phyloP scores from a whole-genome alignment of 768 basidiomycete genomes.

The Hypholoma sublateritium region DNA sequence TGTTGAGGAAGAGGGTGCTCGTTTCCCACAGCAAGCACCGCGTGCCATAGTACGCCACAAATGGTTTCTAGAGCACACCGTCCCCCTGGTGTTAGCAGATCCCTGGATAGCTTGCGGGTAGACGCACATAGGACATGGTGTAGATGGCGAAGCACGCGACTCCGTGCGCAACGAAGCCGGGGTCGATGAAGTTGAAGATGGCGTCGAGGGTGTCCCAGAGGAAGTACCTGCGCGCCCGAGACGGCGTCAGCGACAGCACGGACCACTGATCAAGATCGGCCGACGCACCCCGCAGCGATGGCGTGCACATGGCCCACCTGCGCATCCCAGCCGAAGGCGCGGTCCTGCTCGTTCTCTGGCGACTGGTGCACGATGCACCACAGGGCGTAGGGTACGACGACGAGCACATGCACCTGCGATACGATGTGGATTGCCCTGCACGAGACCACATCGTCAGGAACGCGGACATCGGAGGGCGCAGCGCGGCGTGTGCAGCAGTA shows the following conservation, averaged over 20 bases:
- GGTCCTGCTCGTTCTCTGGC: slow-evolving; percentile 52
- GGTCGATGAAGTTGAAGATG: slow-evolving; percentile 61
- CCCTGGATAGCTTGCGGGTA: background rate
- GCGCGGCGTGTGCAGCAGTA: slow-evolving; percentile 6
- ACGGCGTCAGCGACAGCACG: slow-evolving; percentile 2
- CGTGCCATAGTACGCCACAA: slow-evolving; percentile 75
- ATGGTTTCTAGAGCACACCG: slow-evolving; percentile 59
- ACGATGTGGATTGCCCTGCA: slow-evolving; percentile 68
- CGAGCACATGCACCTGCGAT: slow-evolving; percentile 70
- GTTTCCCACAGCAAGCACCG: slow-evolving; percentile 85
- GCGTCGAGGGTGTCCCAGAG: slow-evolving; percentile 83
- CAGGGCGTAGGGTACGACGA: slow-evolving; percentile 65
- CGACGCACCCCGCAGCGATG: slow-evolving; percentile 67
- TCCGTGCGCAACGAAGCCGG: slow-evolving; percentile 82
- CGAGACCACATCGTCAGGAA: background rate
- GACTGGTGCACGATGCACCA: slow-evolving; percentile 43
- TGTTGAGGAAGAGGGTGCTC: slow-evolving; percentile 85
- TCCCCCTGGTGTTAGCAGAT: background rate
- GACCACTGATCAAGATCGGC: background rate
- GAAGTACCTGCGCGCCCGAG: slow-evolving; percentile 55
- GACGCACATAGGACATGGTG: slow-evolving; percentile 65
- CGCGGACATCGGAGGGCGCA: background rate
- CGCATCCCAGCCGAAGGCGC: slow-evolving; percentile 75
- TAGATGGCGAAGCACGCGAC: slow-evolving; percentile 67
- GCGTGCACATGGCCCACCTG: slow-evolving; percentile 57